These are phyloP conservation scores for Phytophthora hibernalis DNA, from an alignment of 352 stramenopile genomes.

Conservation along the genomic window DNA sequence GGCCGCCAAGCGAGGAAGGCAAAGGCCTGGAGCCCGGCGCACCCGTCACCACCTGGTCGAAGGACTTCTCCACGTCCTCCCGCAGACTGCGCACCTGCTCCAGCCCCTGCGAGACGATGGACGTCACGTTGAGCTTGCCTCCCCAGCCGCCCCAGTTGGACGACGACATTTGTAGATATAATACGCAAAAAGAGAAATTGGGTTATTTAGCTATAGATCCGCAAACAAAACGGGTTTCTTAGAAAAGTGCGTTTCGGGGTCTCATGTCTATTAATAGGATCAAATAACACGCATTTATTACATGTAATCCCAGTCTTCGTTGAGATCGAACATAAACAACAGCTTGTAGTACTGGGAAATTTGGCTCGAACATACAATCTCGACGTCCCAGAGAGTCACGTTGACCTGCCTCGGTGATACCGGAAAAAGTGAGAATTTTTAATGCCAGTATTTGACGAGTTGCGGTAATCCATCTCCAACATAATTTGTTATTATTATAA, in stretches of 20 bases:
- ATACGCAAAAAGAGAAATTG: no score
- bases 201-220: no score
- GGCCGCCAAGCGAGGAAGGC: neutral
- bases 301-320: neutral
- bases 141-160: conserved; percentile 67
- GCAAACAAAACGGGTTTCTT: no score
- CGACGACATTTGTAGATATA: conserved; percentile 10
- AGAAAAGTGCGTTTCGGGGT: no score
- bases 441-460: no score
- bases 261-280: no score
- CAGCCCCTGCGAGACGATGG: conserved; percentile 84
- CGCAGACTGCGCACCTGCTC: conserved; percentile 85
- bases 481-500: no score
- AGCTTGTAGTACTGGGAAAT: conserved; percentile 20
- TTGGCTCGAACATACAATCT: conserved; percentile 1
- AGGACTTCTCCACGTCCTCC: conserved; percentile 90
- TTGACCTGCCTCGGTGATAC: no score
- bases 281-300: no score
- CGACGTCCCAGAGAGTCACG: conserved; percentile 17
- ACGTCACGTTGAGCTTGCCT: conserved; percentile 79
- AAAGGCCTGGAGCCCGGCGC: conserved; percentile 11
- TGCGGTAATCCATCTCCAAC: no score
- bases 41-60: conserved; percentile 78
- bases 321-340: conserved; percentile 6
- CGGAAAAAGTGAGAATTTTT: no score